phyloP scores from a whole-genome alignment of 176 grass and related monocot species.

The Eremochloa ophiuroides region DNA sequence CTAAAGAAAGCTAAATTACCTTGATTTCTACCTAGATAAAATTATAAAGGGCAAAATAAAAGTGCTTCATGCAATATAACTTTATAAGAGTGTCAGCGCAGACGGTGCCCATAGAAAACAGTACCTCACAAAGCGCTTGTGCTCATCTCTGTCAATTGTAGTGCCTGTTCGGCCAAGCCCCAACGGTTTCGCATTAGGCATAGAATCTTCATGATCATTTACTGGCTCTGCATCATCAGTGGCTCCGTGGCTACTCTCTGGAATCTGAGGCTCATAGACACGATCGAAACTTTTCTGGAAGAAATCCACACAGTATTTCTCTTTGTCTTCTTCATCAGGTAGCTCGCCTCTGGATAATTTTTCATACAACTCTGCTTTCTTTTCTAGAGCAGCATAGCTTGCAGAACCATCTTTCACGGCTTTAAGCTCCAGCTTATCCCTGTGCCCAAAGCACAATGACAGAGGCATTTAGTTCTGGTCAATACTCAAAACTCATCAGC shows the following conservation, averaged over 20 bases:
- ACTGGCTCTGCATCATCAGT: conserved; percentile 29
- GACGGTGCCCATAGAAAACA: conserved; percentile 14
- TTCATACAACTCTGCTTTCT: conserved; percentile 84
- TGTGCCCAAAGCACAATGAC: conserved; percentile 16
- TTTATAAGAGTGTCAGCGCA: background rate
- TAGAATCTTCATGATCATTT: conserved; percentile 52
- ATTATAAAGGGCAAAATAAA: background rate
- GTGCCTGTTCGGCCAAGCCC: conserved; percentile 61
- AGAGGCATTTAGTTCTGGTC: conserved; percentile 13
- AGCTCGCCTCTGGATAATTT: conserved; percentile 75
- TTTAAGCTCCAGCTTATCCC: conserved; percentile 96
- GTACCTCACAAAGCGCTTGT: conserved; percentile 96
- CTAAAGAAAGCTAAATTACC: background rate
- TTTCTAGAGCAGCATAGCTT: conserved; percentile 83
- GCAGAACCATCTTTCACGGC: conserved; percentile 72
- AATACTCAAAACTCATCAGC: background rate
- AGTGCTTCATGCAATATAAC: background rate
- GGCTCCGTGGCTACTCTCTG: conserved; percentile 26
- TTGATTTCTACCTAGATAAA: background rate
- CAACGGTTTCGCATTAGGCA: conserved; percentile 37
- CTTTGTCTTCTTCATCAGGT: conserved; percentile 86
- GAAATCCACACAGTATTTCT: conserved; percentile 98
- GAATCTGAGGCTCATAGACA: conserved; percentile 36
- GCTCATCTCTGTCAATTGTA: conserved; percentile 66
- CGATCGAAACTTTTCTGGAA: conserved; percentile 72